Base-by-base conservation (phyloP, 1,284 basidiomycete species). In the Amylostereum chailletii region DNA sequence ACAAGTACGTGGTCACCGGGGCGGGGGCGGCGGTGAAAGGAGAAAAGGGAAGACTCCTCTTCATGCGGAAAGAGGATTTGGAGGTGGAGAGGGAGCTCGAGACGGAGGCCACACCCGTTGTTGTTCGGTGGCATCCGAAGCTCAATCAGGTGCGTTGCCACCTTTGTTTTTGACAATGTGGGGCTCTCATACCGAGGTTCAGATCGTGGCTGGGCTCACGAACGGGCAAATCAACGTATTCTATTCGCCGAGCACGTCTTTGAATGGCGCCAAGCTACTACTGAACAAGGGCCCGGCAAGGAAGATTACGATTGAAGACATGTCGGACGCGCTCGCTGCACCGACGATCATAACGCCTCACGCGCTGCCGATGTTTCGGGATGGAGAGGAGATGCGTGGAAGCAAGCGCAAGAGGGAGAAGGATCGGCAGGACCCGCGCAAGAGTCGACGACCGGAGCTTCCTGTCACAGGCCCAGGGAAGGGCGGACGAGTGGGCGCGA, bases 401-500 rank as follows among this genome's bases (percentile, higher is more conserved):
- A 85, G 77, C 56, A 90, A 94, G 66, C 77, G 90, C 44, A 90
- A 89, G 71, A 74, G 92, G 53, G 94, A 96, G 60, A 90, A 86
- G 67, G 90, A 93, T 59, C 76, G 94, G 58, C 70, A 79, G 74
- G 86, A 96, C 68, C 86, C 90, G 42, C 79, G 87, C 62, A 95
- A 95, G 77, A 91, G 88, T 68, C 80, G 81, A 63, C 79, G 92
- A 59, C 94, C 94, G 19, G 89, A 94, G 63, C 76, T 97, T 55
- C 96, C 96, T 29, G 80, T 99, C 42, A 82, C 76, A 48, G 96
- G 96, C 3, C 90, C 90, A 32, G 96, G 96, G 47, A 80, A 79
- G 59, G 95, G 94, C 31, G 96, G 96, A 43, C 73, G 95, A 32
- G 90, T 99, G 42, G 96, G 96, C 29, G 89, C 92, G 36, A 93